These are phyloP conservation scores for Aspergillaceae sp. DNA, from an alignment of 2,329 filamentous ascomycete genomes.

Conservation along the genomic window DNA sequence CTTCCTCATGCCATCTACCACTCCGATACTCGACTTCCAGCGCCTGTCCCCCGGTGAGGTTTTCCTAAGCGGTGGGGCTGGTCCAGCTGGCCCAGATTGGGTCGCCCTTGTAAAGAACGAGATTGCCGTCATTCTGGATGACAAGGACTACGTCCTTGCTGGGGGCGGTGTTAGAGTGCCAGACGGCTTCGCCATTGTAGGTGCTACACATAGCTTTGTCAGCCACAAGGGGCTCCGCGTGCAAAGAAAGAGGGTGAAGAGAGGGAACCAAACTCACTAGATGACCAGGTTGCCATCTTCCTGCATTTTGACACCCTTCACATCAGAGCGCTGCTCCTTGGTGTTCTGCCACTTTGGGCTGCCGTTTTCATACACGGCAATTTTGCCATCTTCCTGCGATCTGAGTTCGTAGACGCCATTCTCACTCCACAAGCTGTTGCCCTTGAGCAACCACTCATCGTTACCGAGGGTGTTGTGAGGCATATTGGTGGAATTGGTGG, in stretches of 20 bases:
- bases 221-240: not conserved
- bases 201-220: constrained; percentile 1
- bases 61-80: not conserved
- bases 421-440: not conserved
- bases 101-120: constrained; percentile 1
- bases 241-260: not conserved
- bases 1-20: not conserved
- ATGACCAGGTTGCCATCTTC: constrained; percentile 1
- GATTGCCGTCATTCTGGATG: constrained; percentile 1
- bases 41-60: not conserved
- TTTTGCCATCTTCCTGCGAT: not conserved
- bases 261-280: not conserved
- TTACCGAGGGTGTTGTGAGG: constrained; percentile 1
- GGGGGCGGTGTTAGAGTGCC: not conserved
- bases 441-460: not conserved
- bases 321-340: not conserved
- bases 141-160: not conserved
- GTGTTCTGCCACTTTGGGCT: not conserved
- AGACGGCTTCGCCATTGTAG: not conserved
- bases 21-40: not conserved
- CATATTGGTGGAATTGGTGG: not conserved
- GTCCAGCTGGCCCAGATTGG: constrained; percentile 1
- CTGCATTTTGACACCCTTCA: constrained; percentile 1
- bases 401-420: constrained; percentile 1
- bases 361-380: not conserved